phyloP scores from a whole-genome alignment of 345 rosid species.

The Gossypium arboreum region DNA sequence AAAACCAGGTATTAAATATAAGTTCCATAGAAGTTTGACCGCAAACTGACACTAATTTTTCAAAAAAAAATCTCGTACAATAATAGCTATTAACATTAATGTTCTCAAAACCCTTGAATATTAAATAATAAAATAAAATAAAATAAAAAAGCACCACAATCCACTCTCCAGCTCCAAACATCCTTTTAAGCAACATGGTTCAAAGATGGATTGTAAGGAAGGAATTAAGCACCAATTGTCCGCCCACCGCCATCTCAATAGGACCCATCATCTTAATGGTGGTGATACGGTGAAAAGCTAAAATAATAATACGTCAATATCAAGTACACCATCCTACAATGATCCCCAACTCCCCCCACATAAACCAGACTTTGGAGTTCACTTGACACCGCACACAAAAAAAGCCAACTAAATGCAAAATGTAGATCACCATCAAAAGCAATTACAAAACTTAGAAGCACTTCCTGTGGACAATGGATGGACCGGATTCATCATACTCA shows the following conservation, averaged over 20 bases:
- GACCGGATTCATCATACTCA: constrained; percentile 62
- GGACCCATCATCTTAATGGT: constrained; percentile 12
- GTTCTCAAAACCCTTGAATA: constrained; percentile 20
- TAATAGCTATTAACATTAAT: constrained; percentile 48
- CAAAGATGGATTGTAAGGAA: background rate
- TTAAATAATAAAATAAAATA: background rate
- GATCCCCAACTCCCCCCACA: constrained; percentile 22
- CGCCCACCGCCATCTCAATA: background rate
- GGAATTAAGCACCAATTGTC: background rate
- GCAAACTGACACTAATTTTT: constrained; percentile 40
- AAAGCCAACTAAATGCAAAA: constrained; percentile 40
- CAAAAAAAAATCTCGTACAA: constrained; percentile 32
- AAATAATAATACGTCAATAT: constrained; percentile 22
- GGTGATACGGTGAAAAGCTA: constrained; percentile 11
- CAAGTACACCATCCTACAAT: constrained; percentile 23
- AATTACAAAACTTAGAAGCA: constrained; percentile 39
- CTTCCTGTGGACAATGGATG: constrained; percentile 59
- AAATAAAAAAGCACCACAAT: background rate
- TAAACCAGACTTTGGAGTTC: constrained; percentile 33
- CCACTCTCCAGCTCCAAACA: background rate
- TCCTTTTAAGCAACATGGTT: background rate
- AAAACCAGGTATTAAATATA: constrained; percentile 25
- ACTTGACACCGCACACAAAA: constrained; percentile 35
- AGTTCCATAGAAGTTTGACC: constrained; percentile 23
- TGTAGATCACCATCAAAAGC: constrained; percentile 39